Conservation (phyloP, 2,329 filamentous ascomycete species). For the Cladosporium sphaerospermum region DNA sequence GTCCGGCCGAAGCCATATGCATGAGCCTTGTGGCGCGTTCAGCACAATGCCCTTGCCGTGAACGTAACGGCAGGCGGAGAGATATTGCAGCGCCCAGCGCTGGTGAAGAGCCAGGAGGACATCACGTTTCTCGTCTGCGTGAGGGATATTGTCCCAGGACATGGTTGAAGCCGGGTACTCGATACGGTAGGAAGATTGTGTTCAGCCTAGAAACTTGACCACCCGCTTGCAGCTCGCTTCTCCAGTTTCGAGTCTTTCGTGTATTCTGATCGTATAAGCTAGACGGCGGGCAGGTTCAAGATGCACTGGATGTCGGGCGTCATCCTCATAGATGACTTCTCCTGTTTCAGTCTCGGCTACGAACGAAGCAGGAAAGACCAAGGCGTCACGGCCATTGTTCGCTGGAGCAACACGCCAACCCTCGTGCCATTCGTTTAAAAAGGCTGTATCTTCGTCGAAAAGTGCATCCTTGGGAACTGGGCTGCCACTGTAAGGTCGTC, state of each 20-base stretch:
- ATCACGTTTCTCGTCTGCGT: neutral
- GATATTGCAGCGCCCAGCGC: neutral
- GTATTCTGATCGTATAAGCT: neutral
- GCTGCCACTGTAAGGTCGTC: neutral
- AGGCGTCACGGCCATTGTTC: neutral
- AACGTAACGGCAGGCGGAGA: neutral
- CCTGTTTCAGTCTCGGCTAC: neutral
- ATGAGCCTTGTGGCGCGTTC: neutral
- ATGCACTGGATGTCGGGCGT: neutral
- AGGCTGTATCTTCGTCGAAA: neutral
- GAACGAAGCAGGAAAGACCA: neutral
- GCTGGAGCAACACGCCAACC: neutral
- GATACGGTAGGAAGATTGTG: neutral
- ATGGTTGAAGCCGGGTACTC: neutral
- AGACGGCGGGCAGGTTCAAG: neutral
- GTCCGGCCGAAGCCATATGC: neutral
- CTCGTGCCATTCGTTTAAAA: neutral
- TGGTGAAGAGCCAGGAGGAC: neutral
- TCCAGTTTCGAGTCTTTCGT: neutral
- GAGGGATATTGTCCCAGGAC: neutral
- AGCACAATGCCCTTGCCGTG: neutral
- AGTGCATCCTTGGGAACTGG: neutral
- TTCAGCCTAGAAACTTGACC: neutral
- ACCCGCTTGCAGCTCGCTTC: neutral
- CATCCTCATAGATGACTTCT: neutral